Base-by-base conservation (phyloP, 345 rosid species). In the Aquilaria malaccensis region DNA sequence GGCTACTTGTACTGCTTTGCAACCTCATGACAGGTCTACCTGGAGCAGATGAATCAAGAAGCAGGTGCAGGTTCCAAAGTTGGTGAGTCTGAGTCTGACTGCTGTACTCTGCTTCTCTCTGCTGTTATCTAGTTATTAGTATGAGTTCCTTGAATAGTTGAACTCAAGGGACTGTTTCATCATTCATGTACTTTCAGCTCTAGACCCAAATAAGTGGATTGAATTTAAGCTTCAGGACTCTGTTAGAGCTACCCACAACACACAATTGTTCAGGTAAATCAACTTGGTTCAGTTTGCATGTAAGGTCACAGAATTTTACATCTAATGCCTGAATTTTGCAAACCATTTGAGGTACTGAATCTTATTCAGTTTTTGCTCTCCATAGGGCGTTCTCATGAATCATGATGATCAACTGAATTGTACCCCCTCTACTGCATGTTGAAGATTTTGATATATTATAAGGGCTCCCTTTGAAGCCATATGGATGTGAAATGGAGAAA, bases 151-250 rank as follows among this genome's bases (percentile, higher is more conserved):
- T 22, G 13, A 30, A 45, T 47, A 45, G 32, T 3, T 3, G 11
- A 37, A 0, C 59, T 79, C 13, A 65, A n/a, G 50, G 41, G 54
- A n/a, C n/a, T 12, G 67, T 67, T 67, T 62, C 29, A 22, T 22
- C 22, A 22, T 22, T 22, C 22, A 9, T 58, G 2, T 53, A 50
- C 51, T 74, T 72, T 68, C 79, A 87, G 97, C 98, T 70, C 83
- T 92, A 57, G 85, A 83, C 61, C 85, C 98, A 11, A 81, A 92
- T 70, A 87, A 89, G 69, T 92, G 98, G 98, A 79, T 79, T 79
- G 97, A 81, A 80, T 92, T 92, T 69, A 92, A 87, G 80, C 81
- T 92, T 62, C 95, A 85, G 75, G 98, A 92, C 69, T 83, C 95
- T 55, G 98, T 91, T 33, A 84, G 88, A 62, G 98, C 89, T 73